Conservation (phyloP, 306 rosid species). For the Prinsepia uniflora region DNA sequence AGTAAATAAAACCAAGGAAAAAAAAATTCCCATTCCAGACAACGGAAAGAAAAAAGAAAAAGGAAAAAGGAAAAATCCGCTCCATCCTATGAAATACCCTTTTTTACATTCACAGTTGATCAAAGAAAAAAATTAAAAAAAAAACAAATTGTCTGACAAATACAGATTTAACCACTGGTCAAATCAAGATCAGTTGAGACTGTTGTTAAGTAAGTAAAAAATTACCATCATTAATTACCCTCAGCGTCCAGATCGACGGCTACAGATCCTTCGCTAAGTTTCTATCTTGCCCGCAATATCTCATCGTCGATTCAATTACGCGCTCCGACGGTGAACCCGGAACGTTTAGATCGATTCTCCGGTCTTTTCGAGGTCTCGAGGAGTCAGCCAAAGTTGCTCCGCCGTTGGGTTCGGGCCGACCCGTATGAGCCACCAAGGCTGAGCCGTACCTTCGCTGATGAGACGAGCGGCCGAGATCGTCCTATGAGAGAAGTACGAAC, state of each 20-base stretch:
- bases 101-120: not conserved
- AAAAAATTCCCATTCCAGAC: not conserved
- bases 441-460: constrained; percentile 7
- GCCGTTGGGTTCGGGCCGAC: constrained; percentile 14
- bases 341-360: not conserved
- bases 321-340: constrained; percentile 1
- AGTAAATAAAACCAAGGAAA: not conserved
- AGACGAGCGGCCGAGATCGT: constrained; percentile 17
- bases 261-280: constrained; percentile 3
- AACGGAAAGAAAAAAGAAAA: not conserved
- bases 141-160: constrained; percentile 13
- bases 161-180: constrained; percentile 25
- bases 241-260: constrained; percentile 24
- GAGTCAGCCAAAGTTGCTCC: constrained; percentile 26
- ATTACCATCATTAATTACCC: constrained; percentile 21
- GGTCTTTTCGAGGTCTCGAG: constrained; percentile 16
- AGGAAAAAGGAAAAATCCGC: not conserved
- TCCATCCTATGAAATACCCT: not conserved
- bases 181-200: constrained; percentile 25
- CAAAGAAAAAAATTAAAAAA: not conserved
- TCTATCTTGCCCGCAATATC: constrained; percentile 6
- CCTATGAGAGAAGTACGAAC: constrained; percentile 16
- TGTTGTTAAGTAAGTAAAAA: constrained; percentile 28
- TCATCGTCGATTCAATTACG: constrained; percentile 1
- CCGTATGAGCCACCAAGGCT: constrained; percentile 20